Evolutionary conservation across 352 stramenopile species (phyloP).

Genomic region (Pythium aphanidermatum): DNA sequence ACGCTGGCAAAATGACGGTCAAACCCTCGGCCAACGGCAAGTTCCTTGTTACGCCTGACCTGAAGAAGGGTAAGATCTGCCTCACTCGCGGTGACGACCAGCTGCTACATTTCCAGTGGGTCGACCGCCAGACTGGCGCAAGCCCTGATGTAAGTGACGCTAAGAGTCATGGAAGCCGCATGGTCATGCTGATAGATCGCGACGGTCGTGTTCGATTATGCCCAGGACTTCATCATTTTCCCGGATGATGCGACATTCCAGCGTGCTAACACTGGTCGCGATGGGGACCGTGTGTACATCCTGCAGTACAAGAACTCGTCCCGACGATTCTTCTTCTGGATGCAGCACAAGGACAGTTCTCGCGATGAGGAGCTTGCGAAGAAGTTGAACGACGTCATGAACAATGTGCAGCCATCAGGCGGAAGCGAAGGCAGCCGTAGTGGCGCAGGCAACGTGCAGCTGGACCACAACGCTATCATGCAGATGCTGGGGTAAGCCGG

Average conservation of each 20-base stretch:
- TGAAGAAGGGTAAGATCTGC: slow-evolving; percentile 88
- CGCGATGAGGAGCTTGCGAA: slow-evolving; percentile 84
- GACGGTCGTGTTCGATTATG: too few relatives aligned
- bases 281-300: slow-evolving; percentile 85
- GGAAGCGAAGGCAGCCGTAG: slow-evolving; percentile 21
- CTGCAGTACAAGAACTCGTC: slow-evolving; percentile 91
- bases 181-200: neutral
- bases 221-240: slow-evolving; percentile 89
- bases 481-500: slow-evolving; percentile 75
- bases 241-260: slow-evolving; percentile 86
- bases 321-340: slow-evolving; percentile 94
- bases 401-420: slow-evolving; percentile 60
- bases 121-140: slow-evolving; percentile 80
- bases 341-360: slow-evolving; percentile 88
- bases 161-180: neutral
- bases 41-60: slow-evolving; percentile 84
- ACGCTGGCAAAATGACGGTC: slow-evolving; percentile 87
- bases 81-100: slow-evolving; percentile 86
- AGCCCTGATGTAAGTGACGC: slow-evolving; percentile 49
- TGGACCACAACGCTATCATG: slow-evolving; percentile 90
- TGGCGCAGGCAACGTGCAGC: slow-evolving; percentile 56
- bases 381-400: slow-evolving; percentile 89
- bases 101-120: slow-evolving; percentile 91
- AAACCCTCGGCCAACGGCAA: slow-evolving; percentile 71
- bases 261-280: slow-evolving; percentile 84